phyloP scores from a whole-genome alignment of 805 yeast genomes.

The Suhomyces xylopsoci region DNA sequence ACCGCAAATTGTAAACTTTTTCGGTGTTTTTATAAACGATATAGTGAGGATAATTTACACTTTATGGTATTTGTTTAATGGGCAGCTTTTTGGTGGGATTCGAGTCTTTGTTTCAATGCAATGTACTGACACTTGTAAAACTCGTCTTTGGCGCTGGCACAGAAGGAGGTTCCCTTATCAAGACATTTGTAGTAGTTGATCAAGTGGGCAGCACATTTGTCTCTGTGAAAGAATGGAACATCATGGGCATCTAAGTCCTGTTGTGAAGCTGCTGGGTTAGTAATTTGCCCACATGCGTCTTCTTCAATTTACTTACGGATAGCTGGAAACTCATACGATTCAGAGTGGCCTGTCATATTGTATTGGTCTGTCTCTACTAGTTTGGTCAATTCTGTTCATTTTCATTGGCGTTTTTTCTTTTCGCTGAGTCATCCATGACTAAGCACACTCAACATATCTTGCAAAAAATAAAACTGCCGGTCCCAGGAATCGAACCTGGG shows the following conservation, averaged over 20 bases:
- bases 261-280: constrained; percentile 16
- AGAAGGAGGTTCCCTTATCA: constrained; percentile 42
- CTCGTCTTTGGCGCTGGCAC: constrained; percentile 38
- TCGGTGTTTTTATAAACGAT: not conserved
- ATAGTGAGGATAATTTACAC: not conserved
- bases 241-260: constrained; percentile 39
- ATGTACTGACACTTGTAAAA: constrained; percentile 44
- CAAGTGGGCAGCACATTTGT: constrained; percentile 42
- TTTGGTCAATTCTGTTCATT: not conserved
- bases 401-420: constrained; percentile 9
- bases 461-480: constrained; percentile 10
- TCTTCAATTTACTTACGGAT: constrained; percentile 11
- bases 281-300: not conserved
- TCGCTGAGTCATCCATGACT: not conserved
- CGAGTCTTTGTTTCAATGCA: constrained; percentile 42
- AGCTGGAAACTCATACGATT: constrained; percentile 13
- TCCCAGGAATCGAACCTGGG: constrained; percentile 19
- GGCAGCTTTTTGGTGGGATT: constrained; percentile 2
- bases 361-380: not conserved
- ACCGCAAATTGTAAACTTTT: not conserved
- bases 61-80: not conserved
- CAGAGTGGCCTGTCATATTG: constrained; percentile 11
- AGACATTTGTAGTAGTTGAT: constrained; percentile 43
- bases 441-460: not conserved
- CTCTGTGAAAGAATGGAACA: constrained; percentile 44